Evolutionary conservation across 352 stramenopile genomes (phyloP).

Genomic region (Phytophthora agathidicida): DNA sequence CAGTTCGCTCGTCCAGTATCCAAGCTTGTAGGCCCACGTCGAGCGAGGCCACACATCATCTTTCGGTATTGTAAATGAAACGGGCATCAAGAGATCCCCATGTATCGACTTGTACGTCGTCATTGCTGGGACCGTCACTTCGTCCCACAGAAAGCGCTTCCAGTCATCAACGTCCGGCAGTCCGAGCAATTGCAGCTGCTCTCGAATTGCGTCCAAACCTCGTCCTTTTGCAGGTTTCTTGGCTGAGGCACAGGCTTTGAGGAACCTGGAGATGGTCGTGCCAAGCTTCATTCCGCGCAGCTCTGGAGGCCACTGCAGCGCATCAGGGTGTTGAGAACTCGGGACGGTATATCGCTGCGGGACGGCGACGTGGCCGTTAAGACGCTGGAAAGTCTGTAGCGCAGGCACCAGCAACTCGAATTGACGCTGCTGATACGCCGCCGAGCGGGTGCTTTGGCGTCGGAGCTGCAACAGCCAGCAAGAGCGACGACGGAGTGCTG

Average conservation of each 20-base stretch:
- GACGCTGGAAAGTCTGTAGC: conserved; percentile 30
- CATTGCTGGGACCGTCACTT: conserved; percentile 37
- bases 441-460: conserved; percentile 7
- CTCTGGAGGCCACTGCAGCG: conserved; percentile 26
- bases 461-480: conserved; percentile 5
- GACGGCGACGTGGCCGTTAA: conserved; percentile 38
- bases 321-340: background rate
- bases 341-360: conserved; percentile 46
- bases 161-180: conserved; percentile 33
- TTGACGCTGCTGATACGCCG: conserved; percentile 22
- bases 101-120: conserved; percentile 28
- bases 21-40: conserved; percentile 51
- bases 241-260: conserved; percentile 31
- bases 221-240: conserved; percentile 25
- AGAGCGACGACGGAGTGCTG: background rate
- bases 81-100: conserved; percentile 42
- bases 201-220: conserved; percentile 18
- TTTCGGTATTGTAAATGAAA: conserved; percentile 37
- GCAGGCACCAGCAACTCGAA: conserved; percentile 35
- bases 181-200: conserved; percentile 26
- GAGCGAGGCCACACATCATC: conserved; percentile 31
- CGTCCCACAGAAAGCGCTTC: conserved; percentile 41
- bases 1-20: conserved; percentile 48
- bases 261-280: conserved; percentile 47
- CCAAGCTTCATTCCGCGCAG: conserved; percentile 47